Base-by-base conservation (phyloP, 2,329 filamentous ascomycete genomes). In the Uncinocarpus reesii region DNA sequence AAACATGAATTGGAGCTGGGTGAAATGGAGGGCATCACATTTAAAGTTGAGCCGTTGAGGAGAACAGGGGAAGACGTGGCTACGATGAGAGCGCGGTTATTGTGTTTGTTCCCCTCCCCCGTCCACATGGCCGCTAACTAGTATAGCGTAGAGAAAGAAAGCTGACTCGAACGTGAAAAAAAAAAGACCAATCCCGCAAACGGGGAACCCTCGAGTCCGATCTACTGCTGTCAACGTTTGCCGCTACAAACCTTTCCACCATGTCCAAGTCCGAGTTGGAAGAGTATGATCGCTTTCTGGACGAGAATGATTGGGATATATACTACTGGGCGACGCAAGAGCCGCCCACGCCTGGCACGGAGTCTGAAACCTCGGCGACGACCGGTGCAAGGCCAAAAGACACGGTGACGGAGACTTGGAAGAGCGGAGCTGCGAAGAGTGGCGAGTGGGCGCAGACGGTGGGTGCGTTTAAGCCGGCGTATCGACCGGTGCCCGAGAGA, bases 261-360 rank as follows among this genome's bases (percentile, higher is more conserved):
- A 94, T 98, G 86, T 78, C 77, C 1, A 66, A 72, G 4, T 67
- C 74, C 43, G 84, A 93, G 62, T 80, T 96, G 58, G 69, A 78
- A 58, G 79, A 94, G 67, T 96, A 92, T 72, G 90, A 96, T 65
- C 72, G 77, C 23, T 93, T 98, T 73, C 80, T 98, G 49, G 92
- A 98, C 68, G 92, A 98, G 71, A 98, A 98, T 68, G 92, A 98
- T 72, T 98, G 92, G 92, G 92, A 98, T 65, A 95, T 98, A 53
- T 98, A 98, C 75, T 98, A 98, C 76, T 98, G 92, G 92, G 87
- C 86, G 2, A 98, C 92, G 13, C 92, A 98, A 68, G 81, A 87
- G 58, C 75, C 82, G 1, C 56, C 51, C 10, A 15, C 38, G 16
- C 36, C 45, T 11, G 48, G 41, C 21, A 31, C 40, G 3, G 46